These are phyloP conservation scores for Penicillium angulare DNA, from an alignment of 495 filamentous ascomycete species.

Conservation along the genomic window DNA sequence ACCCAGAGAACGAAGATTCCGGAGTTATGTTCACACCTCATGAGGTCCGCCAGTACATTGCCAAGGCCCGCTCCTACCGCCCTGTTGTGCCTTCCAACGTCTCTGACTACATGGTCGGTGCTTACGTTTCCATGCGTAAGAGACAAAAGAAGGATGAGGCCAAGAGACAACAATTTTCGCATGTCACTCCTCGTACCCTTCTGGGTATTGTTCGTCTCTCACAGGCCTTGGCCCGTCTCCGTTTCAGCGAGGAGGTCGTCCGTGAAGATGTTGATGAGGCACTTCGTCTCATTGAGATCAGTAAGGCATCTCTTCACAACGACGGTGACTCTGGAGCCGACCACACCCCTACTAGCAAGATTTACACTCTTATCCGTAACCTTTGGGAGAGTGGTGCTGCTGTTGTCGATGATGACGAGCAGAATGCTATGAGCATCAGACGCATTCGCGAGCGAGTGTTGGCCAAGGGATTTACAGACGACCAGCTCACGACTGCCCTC, in stretches of 20 bases:
- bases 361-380: conserved; percentile 86
- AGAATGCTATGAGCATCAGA: conserved; percentile 79
- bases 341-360: conserved; percentile 81
- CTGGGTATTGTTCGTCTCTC: conserved; percentile 89
- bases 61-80: conserved; percentile 83
- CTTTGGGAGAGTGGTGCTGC: conserved; percentile 82
- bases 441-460: conserved; percentile 86
- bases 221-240: conserved; percentile 90
- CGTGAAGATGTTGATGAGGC: conserved; percentile 96
- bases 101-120: conserved; percentile 93
- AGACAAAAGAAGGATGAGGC: conserved; percentile 86
- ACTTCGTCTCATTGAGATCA: conserved; percentile 83
- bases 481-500: conserved; percentile 81
- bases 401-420: conserved; percentile 64
- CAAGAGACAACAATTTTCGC: conserved; percentile 83
- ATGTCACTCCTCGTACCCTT: conserved; percentile 89
- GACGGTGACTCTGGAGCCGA: conserved; percentile 60
- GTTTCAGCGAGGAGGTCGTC: conserved; percentile 78
- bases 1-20: conserved; percentile 71
- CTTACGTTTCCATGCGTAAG: conserved; percentile 89
- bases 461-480: conserved; percentile 93
- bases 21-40: conserved; percentile 79
- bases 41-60: conserved; percentile 94
- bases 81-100: conserved; percentile 79
- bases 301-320: conserved; percentile 79